phyloP scores from a whole-genome alignment of 2,329 filamentous ascomycete genomes.

The Geosmithia morbida region DNA sequence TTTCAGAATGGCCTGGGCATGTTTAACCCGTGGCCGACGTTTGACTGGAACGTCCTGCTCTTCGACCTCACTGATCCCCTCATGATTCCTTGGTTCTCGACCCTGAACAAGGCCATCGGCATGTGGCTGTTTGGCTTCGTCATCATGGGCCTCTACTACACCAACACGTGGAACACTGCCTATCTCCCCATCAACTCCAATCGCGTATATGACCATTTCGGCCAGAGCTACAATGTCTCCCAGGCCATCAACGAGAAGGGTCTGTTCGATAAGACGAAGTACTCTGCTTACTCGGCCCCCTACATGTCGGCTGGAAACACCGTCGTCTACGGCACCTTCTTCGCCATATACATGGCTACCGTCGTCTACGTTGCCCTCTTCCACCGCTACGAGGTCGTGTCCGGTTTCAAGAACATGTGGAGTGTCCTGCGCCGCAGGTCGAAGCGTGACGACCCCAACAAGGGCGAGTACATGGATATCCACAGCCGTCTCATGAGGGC shows the following conservation, averaged over 20 bases:
- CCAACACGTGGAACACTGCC: slow-evolving; percentile 25
- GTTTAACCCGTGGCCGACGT: slow-evolving; percentile 30
- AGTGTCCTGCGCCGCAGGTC: slow-evolving; percentile 7
- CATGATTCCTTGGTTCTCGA: slow-evolving; percentile 17
- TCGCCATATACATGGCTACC: slow-evolving; percentile 12
- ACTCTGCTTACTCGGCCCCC: slow-evolving; percentile 26
- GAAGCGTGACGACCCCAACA: slow-evolving; percentile 3
- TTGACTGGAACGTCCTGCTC: slow-evolving; percentile 28
- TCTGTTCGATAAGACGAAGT: slow-evolving; percentile 19
- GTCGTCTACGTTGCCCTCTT: slow-evolving; percentile 10
- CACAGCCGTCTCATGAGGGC: slow-evolving; percentile 12
- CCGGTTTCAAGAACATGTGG: slow-evolving; percentile 11
- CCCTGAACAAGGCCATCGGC: slow-evolving; percentile 19
- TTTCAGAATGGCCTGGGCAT: slow-evolving; percentile 22
- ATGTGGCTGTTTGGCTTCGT: slow-evolving; percentile 19
- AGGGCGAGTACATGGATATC: slow-evolving; percentile 8
- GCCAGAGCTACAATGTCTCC: slow-evolving; percentile 18
- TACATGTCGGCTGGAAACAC: slow-evolving; percentile 12
- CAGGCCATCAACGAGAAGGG: slow-evolving; percentile 21
- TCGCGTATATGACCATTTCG: slow-evolving; percentile 25
- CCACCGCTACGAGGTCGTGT: slow-evolving; percentile 9
- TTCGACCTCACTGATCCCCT: slow-evolving; percentile 17
- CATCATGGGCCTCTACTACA: slow-evolving; percentile 25
- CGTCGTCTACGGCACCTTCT: slow-evolving; percentile 15
- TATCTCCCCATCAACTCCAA: slow-evolving; percentile 31